These are phyloP conservation scores for Pseudocercospora fijiensis DNA, from an alignment of 2,329 filamentous ascomycete genomes.

Conservation along the genomic window DNA sequence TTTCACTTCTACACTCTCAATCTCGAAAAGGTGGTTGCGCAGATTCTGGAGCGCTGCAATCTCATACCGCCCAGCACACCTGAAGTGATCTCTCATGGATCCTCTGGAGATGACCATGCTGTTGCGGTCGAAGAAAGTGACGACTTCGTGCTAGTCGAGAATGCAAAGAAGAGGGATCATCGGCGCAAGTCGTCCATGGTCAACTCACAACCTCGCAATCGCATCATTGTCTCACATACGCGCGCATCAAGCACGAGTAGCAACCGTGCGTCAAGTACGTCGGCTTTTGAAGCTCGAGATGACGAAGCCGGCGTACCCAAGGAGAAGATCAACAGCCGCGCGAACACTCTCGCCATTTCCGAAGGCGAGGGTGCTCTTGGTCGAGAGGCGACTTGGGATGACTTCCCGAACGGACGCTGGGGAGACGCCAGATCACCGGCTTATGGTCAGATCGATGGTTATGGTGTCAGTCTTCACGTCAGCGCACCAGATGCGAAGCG, in stretches of 20 bases:
- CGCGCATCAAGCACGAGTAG: constrained; percentile 56
- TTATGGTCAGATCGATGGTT: constrained; percentile 97
- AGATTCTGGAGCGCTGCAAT: constrained; percentile 82
- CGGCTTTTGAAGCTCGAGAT: constrained; percentile 65
- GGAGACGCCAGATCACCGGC: constrained; percentile 90
- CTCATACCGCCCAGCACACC: constrained; percentile 64
- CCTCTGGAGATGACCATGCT: constrained; percentile 38
- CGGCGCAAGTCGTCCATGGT: constrained; percentile 70
- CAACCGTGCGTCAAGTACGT: constrained; percentile 43
- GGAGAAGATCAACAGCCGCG: constrained; percentile 67
- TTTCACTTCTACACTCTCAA: constrained; percentile 99
- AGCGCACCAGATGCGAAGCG: constrained; percentile 77
- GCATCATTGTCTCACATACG: constrained; percentile 69
- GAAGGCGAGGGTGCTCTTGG: constrained; percentile 88
- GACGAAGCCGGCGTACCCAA: constrained; percentile 74
- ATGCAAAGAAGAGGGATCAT: constrained; percentile 46
- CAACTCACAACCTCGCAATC: constrained; percentile 82
- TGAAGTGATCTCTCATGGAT: constrained; percentile 42
- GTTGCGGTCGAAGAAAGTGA: constrained; percentile 35
- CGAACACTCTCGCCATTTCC: constrained; percentile 86
- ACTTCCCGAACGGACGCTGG: constrained; percentile 95
- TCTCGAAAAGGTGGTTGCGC: constrained; percentile 90
- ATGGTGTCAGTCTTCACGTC: constrained; percentile 92
- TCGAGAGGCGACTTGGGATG: constrained; percentile 96
- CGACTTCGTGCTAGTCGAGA: constrained; percentile 46